These are phyloP conservation scores for Botrytis elliptica DNA, from an alignment of 2,329 filamentous ascomycete genomes.

Conservation along the genomic window DNA sequence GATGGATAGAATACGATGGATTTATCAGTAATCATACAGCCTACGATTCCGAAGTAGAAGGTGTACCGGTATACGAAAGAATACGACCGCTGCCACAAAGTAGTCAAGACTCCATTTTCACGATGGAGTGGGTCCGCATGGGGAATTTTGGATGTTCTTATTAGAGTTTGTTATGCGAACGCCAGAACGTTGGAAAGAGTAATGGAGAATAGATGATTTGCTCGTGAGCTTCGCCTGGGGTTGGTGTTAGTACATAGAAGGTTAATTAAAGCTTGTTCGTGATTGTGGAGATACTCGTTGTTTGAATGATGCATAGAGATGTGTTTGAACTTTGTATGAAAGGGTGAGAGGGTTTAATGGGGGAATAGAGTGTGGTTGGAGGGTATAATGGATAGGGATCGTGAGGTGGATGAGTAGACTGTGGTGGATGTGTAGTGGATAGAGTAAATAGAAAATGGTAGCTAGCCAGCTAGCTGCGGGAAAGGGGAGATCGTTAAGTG, in stretches of 20 bases:
- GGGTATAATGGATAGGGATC: not conserved
- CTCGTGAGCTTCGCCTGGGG: not conserved
- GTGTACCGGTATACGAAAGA: not conserved
- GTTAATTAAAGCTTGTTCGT: not conserved
- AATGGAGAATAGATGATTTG: not conserved
- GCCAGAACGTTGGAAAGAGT: not conserved
- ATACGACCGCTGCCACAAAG: not conserved
- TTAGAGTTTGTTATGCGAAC: not conserved
- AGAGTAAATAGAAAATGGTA: not conserved
- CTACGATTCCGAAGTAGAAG: no score
- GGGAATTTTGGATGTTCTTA: not conserved
- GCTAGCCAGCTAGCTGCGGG: not conserved
- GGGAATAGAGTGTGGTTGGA: not conserved
- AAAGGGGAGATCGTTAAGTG: not conserved
- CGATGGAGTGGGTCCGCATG: not conserved
- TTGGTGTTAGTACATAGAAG: not conserved
- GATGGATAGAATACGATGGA: not conserved
- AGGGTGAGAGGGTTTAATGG: not conserved
- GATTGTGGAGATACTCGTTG: not conserved
- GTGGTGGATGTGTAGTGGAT: not conserved
- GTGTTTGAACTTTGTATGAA: not conserved
- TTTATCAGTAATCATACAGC: not conserved
- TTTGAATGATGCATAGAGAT: not conserved
- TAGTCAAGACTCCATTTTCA: not conserved
- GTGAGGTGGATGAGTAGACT: no score